These are phyloP conservation scores for Aureobasidium sp. DNA, from an alignment of 2,329 filamentous ascomycete genomes.

Conservation along the genomic window DNA sequence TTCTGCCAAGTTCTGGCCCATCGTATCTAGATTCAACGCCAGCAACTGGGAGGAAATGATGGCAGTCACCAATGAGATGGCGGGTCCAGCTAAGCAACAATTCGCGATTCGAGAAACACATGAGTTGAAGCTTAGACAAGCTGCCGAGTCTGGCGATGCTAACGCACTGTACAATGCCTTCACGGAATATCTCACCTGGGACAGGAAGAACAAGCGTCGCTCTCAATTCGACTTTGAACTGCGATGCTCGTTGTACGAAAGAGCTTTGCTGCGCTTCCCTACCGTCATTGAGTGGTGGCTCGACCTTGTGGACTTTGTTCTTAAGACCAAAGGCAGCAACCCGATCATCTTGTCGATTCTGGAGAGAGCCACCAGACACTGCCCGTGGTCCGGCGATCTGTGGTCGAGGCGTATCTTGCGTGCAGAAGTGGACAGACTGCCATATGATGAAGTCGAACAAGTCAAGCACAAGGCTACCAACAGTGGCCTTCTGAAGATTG, in stretches of 20 bases:
- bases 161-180: constrained; percentile 50
- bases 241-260: constrained; percentile 62
- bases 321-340: constrained; percentile 37
- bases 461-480: constrained; percentile 91
- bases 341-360: constrained; percentile 58
- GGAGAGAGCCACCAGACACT: constrained; percentile 78
- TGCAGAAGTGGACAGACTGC: constrained; percentile 68
- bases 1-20: constrained; percentile 65
- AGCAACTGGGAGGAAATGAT: constrained; percentile 70
- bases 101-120: constrained; percentile 59
- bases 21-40: constrained; percentile 57
- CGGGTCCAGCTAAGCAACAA: constrained; percentile 56
- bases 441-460: constrained; percentile 73
- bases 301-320: constrained; percentile 71
- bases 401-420: constrained; percentile 87
- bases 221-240: constrained; percentile 45
- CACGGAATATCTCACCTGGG: constrained; percentile 76
- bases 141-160: constrained; percentile 49
- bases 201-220: constrained; percentile 51
- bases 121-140: constrained; percentile 59
- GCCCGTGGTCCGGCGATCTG: constrained; percentile 82
- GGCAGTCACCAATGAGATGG: constrained; percentile 57
- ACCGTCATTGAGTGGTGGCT: constrained; percentile 72
- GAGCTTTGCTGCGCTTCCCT: constrained; percentile 67
- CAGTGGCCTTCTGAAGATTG: constrained; percentile 73